Evolutionary conservation across 129 eudicot species (phyloP), one percentile per base, ranked within the genome.

Genomic region (Tagetes erecta): DNA sequence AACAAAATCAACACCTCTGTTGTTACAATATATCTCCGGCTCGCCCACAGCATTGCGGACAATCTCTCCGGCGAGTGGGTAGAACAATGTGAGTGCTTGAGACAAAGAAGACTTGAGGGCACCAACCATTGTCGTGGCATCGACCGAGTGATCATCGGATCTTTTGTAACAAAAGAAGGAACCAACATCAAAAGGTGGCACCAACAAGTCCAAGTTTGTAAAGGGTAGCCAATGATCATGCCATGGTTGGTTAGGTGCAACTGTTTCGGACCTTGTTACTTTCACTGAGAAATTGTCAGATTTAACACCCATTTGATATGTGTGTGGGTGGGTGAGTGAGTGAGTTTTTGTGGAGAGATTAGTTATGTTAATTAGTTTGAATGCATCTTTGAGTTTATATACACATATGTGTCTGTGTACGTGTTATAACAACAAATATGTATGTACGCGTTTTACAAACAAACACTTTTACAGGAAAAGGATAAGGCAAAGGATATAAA

Each of bases 1-100:
- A 12, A 73, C 38, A 57, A 86, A 84, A 42, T 78, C 81, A 31
- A 86, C 86, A 39, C 91, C 91, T 64, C 80, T 72, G 66, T 86
- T 83, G 78, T 81, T 81, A 75, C 86, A 86, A 8, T 77, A 86
- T 5, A 86, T 77, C 74, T 77, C 77, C 20, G 83, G 86, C 71
- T 82, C 87, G 64, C 85, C 91, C 30, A 82, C 84, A 3, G 73
- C 14, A 73, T 78, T 86, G 45, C 40, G 58, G 10, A 83, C 82
- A 39, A 83, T 52, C 50, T 53, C 83, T 59, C 91, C 91, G 34
- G 83, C 80, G 2, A 86, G 81, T 8, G 87, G 84, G 39, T 83
- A 86, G 82, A 68, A 86, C 39, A 82, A 49, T 10, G 65, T 81
- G 6, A 76, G 80, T 57, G 80, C 59, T 76, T 68, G 80, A 56